Conservation (phyloP, 2,329 filamentous ascomycete species). For the Clonostachys rhizophaga region DNA sequence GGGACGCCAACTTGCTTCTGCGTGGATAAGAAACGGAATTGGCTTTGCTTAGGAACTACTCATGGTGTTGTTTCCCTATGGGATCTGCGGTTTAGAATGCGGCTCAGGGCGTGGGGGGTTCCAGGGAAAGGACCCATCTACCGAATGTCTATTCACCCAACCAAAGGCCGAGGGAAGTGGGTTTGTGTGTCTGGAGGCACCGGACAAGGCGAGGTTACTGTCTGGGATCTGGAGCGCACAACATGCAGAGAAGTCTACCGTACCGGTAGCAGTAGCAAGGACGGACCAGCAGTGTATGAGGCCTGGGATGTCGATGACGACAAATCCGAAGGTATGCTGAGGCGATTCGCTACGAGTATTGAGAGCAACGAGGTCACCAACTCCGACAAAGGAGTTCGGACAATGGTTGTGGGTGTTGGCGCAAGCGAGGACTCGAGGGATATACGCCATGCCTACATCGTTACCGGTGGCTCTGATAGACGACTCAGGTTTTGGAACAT, state of each 20-base stretch:
- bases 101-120: slow-evolving; percentile 84
- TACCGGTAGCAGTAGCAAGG: slow-evolving; percentile 52
- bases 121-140: slow-evolving; percentile 77
- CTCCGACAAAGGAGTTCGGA: slow-evolving; percentile 65
- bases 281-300: slow-evolving; percentile 64
- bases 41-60: slow-evolving; percentile 86
- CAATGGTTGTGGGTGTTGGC: slow-evolving; percentile 70
- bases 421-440: slow-evolving; percentile 66
- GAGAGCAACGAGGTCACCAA: slow-evolving; percentile 53
- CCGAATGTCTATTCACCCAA: slow-evolving; percentile 73
- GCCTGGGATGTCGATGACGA: slow-evolving; percentile 90
- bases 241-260: slow-evolving; percentile 87
- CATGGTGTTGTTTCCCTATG: slow-evolving; percentile 91
- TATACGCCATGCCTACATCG: slow-evolving; percentile 73
- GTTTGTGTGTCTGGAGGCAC: slow-evolving; percentile 87
- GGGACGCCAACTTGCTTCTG: slow-evolving; percentile 90
- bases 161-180: slow-evolving; percentile 74
- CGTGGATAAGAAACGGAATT: slow-evolving; percentile 79
- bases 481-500: slow-evolving; percentile 95
- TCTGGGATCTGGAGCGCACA: slow-evolving; percentile 92
- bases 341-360: slow-evolving; percentile 73
- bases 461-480: slow-evolving; percentile 85
- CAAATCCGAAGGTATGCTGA: slow-evolving; percentile 79
- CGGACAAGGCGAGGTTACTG: slow-evolving; percentile 80
- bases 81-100: slow-evolving; percentile 92